These are phyloP conservation scores for Boletus rubropictus DNA, from an alignment of 768 basidiomycete species.

Conservation along the genomic window DNA sequence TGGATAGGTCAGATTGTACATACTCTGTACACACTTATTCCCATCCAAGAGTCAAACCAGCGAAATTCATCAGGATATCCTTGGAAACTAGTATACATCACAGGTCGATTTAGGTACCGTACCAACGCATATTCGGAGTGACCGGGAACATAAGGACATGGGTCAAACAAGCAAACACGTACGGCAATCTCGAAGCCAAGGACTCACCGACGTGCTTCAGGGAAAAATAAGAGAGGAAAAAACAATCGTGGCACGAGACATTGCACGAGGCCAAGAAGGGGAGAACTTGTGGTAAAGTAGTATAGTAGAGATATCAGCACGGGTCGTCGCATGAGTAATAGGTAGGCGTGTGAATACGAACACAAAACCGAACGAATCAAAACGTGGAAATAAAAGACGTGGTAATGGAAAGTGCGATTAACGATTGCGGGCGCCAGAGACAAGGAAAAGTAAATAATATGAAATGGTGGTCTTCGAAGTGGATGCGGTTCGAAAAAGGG, in stretches of 20 bases:
- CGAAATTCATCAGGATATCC: neutral
- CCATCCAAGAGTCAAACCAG: too few species aligned
- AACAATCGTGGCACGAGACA: constrained; percentile 9
- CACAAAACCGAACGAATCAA: constrained; percentile 11
- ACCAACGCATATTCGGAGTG: constrained; percentile 15
- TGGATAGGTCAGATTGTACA: neutral
- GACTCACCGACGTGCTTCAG: neutral
- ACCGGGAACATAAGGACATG: constrained; percentile 12
- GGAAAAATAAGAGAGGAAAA: neutral
- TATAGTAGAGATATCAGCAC: constrained; percentile 32
- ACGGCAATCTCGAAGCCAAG: constrained; percentile 1
- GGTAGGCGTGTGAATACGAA: constrained; percentile 22
- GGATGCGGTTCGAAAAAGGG: constrained; percentile 26
- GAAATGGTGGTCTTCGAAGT: constrained; percentile 25
- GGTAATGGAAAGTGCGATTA: constrained; percentile 28
- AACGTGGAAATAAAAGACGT: constrained; percentile 13
- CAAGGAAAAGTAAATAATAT: constrained; percentile 26
- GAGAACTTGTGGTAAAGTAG: constrained; percentile 24
- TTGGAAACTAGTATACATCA: constrained; percentile 25
- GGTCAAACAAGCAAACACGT: constrained; percentile 1
- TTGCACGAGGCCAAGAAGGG: constrained; percentile 4
- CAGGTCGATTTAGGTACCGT: constrained; percentile 12
- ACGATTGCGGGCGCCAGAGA: constrained; percentile 21
- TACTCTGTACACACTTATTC: neutral
- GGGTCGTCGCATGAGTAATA: constrained; percentile 27